Percentiles rank a stretch among this genome's conserved stretches.
phyloP scores from a whole-genome alignment of 305 asterid species.

The Nicotiana rustica region DNA sequence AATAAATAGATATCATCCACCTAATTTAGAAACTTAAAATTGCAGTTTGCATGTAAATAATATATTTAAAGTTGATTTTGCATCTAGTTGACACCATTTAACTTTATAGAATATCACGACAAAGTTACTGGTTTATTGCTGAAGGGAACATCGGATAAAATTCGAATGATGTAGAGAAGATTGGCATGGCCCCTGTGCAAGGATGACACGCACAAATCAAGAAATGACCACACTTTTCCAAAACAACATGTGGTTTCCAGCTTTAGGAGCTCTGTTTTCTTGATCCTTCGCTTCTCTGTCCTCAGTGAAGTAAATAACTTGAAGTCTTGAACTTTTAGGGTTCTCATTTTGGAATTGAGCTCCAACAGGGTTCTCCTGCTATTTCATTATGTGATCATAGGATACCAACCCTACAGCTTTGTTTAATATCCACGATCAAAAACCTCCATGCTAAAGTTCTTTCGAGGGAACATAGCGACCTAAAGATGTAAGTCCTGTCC shows the following conservation, averaged over 20 bases:
- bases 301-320: neutral
- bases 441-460: neutral
- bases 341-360: constrained; percentile 9
- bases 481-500: neutral
- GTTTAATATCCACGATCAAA: neutral
- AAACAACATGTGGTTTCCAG: neutral
- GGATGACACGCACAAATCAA: neutral
- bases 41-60: neutral
- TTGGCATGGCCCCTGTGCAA: neutral
- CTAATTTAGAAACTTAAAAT: neutral
- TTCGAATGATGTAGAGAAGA: neutral
- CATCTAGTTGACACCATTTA: neutral
- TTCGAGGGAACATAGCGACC: neutral
- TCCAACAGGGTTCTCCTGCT: neutral
- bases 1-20: neutral
- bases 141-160: neutral
- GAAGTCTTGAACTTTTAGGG: neutral
- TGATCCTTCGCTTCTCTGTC: neutral
- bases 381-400: neutral
- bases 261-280: neutral
- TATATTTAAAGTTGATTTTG: neutral
- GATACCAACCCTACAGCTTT: neutral
- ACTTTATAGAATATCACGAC: neutral
- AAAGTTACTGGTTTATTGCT: neutral
- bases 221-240: constrained; percentile 16